Percentiles rank a stretch among this genome's conserved stretches.
phyloP scores from a whole-genome alignment of 495 filamentous ascomycete species.

The Rhizodiscina lignyota region DNA sequence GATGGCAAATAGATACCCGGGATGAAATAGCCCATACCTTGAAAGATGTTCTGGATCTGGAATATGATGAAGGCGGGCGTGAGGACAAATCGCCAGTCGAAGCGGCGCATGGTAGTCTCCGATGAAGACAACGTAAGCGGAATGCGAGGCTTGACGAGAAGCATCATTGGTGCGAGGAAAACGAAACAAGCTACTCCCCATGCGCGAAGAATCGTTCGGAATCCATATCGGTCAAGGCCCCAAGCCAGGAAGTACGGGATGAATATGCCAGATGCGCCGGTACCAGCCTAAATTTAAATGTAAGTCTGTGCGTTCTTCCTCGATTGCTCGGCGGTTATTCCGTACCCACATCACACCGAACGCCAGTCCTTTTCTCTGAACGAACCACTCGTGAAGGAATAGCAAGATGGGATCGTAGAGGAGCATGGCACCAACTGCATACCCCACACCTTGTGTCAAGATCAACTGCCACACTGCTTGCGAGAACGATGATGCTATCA shows the following conservation, averaged over 20 bases:
- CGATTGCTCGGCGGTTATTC: too few relatives aligned
- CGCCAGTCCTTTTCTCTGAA: slow-evolving; percentile 32
- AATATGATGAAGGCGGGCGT: not conserved
- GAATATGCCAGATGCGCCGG: slow-evolving; percentile 23
- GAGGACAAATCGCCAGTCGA: not conserved
- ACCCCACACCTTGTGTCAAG: slow-evolving; percentile 35
- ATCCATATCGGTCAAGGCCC: slow-evolving; percentile 31
- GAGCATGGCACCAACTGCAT: slow-evolving; percentile 29
- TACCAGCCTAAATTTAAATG: too few relatives aligned
- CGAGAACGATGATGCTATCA: slow-evolving; percentile 12
- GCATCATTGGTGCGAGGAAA: not conserved
- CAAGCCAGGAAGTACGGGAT: slow-evolving; percentile 33
- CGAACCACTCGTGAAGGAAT: slow-evolving; percentile 42
- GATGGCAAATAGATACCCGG: not conserved
- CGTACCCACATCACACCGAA: slow-evolving; percentile 39
- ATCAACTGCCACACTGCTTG: slow-evolving; percentile 26
- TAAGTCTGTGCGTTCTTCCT: too few relatives aligned
- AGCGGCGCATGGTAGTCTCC: not conserved
- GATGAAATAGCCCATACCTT: slow-evolving; percentile 1
- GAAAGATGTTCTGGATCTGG: not conserved
- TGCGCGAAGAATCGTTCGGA: slow-evolving; percentile 29
- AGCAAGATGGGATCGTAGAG: slow-evolving; percentile 31
- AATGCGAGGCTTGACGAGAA: not conserved
- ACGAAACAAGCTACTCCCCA: slow-evolving; percentile 21
- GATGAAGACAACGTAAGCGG: slow-evolving; percentile 2